phyloP scores from a whole-genome alignment of 139 green algal genomes.

The Coelastrella sp. region DNA sequence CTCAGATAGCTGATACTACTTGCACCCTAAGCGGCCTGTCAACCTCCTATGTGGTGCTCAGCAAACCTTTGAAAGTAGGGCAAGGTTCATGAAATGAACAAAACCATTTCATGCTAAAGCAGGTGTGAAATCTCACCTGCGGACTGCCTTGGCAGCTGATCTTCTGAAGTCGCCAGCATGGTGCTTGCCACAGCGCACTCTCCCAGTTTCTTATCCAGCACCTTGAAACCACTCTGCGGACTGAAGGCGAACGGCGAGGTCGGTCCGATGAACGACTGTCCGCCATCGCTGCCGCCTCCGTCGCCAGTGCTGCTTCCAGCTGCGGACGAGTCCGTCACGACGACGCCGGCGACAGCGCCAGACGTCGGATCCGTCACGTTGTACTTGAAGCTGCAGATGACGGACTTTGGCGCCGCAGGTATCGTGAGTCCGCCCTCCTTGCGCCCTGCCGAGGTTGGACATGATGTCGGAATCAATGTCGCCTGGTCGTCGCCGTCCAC shows the following conservation, averaged over 20 bases:
- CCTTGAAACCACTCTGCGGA: neutral
- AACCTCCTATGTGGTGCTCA: too few relatives aligned
- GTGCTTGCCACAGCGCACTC: constrained; percentile 15
- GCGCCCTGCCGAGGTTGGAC: neutral
- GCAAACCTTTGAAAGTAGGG: too few relatives aligned
- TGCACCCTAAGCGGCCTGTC: too few relatives aligned
- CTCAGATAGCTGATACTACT: too few relatives aligned
- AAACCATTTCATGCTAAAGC: too few relatives aligned
- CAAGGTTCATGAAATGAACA: too few relatives aligned
- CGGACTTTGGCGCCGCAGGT: neutral
- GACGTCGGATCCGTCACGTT: neutral
- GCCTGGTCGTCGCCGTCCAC: neutral
- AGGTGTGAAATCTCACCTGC: neutral
- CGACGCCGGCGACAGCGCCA: neutral
- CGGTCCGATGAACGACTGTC: neutral
- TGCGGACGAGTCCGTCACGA: neutral
- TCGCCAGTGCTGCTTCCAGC: neutral
- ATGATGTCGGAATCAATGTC: neutral
- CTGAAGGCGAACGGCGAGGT: neutral
- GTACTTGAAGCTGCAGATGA: constrained; percentile 12
- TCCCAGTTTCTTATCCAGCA: neutral
- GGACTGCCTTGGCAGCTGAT: neutral
- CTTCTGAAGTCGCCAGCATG: neutral
- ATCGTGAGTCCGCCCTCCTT: neutral
- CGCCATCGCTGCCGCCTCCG: neutral